phyloP scores from a whole-genome alignment of 257 asterid genomes.

The Nicotiana tabacum region DNA sequence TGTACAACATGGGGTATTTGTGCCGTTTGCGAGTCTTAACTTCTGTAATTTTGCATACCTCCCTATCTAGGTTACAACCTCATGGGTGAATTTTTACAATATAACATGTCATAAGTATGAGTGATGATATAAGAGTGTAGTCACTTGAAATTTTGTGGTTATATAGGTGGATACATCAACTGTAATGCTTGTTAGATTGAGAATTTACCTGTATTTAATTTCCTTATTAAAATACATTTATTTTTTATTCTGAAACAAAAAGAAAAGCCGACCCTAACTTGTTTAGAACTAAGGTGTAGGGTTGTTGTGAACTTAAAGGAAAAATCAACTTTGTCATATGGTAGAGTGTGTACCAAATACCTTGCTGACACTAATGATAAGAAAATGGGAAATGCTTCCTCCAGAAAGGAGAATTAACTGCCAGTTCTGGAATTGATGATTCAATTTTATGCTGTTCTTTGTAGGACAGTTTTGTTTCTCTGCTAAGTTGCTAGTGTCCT shows the following conservation, averaged over 20 bases:
- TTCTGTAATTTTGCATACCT: background rate
- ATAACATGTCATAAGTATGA: background rate
- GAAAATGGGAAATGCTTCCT: background rate
- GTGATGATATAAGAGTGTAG: background rate
- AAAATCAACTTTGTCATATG: background rate
- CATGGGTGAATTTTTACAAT: background rate
- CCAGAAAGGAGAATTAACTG: background rate
- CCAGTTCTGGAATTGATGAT: background rate
- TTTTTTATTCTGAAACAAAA: too few species aligned
- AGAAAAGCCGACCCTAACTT: background rate
- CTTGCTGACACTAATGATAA: background rate
- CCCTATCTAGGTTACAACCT: background rate
- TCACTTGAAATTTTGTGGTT: background rate
- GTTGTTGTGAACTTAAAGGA: background rate
- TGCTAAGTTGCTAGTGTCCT: background rate
- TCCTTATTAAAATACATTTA: too few species aligned
- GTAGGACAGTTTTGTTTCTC: background rate
- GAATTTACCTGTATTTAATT: background rate
- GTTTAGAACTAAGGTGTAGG: too few species aligned
- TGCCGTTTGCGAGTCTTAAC: background rate
- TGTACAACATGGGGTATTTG: background rate
- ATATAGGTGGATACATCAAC: background rate
- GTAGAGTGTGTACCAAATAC: background rate
- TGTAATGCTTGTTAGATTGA: background rate
- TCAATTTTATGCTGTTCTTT: background rate